Percentiles rank a stretch among this genome's conserved stretches.
These are phyloP conservation scores for Malassezia dermatis DNA, from an alignment of 1,284 basidiomycete genomes.

Conservation along the genomic window DNA sequence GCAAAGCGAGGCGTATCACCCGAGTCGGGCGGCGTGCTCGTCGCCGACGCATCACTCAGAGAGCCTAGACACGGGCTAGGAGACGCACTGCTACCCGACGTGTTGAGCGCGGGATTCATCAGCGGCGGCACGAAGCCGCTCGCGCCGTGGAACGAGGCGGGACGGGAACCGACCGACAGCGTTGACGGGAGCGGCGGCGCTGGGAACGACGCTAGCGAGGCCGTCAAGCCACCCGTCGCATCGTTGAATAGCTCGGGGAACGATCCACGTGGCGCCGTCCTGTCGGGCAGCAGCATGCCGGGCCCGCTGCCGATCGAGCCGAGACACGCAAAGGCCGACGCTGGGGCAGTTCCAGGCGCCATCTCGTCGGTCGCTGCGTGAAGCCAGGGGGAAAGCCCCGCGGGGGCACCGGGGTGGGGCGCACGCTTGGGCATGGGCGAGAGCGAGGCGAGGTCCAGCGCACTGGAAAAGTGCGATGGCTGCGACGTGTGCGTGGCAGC, in stretches of 20 bases:
- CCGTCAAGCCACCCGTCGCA: not conserved
- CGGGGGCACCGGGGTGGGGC: conserved; percentile 26
- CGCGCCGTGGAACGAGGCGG: not conserved
- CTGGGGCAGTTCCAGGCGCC: not conserved
- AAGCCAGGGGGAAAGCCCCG: conserved; percentile 11
- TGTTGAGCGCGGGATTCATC: not conserved
- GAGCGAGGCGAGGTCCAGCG: conserved; percentile 78
- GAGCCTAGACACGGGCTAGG: not conserved
- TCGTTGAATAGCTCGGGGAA: conserved; percentile 2
- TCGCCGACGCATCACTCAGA: not conserved
- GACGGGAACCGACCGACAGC: not conserved
- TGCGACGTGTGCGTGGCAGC: not conserved
- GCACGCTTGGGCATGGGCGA: conserved; percentile 65
- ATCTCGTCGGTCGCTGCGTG: conserved; percentile 3
- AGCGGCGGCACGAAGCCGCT: not conserved
- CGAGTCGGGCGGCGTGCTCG: not conserved
- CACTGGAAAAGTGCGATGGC: conserved; percentile 80
- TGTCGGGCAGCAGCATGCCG: not conserved
- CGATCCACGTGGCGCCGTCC: not conserved
- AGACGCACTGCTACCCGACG: not conserved
- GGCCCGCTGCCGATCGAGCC: not conserved
- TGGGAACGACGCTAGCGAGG: not conserved
- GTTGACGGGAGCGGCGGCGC: not conserved
- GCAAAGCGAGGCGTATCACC: not conserved
- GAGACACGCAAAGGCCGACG: not conserved